Evolutionary conservation across 164 flowering plant species (phyloP), one percentile per base, ranked within the genome.

Genomic region (Amborella trichopoda): DNA sequence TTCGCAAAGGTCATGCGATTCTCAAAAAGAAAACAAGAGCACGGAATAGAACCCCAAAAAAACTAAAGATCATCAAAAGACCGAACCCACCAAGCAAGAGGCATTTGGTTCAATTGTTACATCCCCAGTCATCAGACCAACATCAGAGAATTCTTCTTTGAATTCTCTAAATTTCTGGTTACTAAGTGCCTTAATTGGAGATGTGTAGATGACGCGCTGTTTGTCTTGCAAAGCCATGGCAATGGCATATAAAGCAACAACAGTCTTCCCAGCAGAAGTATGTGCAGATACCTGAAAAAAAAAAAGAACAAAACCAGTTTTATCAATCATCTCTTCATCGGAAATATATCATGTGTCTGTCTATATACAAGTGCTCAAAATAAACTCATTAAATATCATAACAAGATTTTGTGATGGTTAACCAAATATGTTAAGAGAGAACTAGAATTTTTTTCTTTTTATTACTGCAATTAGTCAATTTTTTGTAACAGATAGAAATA

Each of bases 41-140:
- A 21, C 0, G 41, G 2, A 4, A 37, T 3, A 37, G 41, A 37
- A 2, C n/a, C n/a, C n/a, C n/a, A n/a, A n/a, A n/a, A n/a, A n/a
- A n/a, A n/a, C n/a, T n/a, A n/a, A n/a, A n/a, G n/a, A n/a, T n/a
- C n/a, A n/a, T n/a, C n/a, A n/a, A 37, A 21, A 37, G 41, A 3
- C 19, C 16, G 41, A n/a, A 6, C 77, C 33, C 60, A 87, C 99
- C 91, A 93, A 58, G 62, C 99, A 93, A 49, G 99, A 84, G 52
- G 99, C 99, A 63, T 82, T 84, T 23, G 99, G 96, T 6, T 88
- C 96, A 62, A 88, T 88, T 12, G 99, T 93, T 13, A 83, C 91
- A 78, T 93, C 99, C n/a, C 99, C 96, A 23, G 99, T 93, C 96
- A 93, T 93, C 66, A 93, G 63, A 13, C 99, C 99, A 36, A 93